These are phyloP conservation scores for Boletellus sp. DNA, from an alignment of 768 basidiomycete species.

Conservation along the genomic window DNA sequence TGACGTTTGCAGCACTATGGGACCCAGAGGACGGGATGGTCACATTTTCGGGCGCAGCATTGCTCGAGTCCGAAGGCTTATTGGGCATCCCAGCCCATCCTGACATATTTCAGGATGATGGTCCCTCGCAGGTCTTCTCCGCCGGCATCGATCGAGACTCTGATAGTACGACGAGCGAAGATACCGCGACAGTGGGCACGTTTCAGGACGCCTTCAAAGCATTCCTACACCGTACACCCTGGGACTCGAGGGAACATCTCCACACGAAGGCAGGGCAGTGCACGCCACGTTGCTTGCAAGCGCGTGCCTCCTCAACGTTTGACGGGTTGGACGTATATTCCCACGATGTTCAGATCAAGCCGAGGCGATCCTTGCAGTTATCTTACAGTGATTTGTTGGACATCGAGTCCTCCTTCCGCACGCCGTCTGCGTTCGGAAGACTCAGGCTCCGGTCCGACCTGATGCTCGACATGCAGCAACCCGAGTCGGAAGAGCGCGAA, in stretches of 20 bases:
- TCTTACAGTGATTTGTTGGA: slow-evolving; percentile 23
- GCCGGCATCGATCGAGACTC: slow-evolving; percentile 16
- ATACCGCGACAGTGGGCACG: slow-evolving; percentile 18
- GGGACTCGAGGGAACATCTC: slow-evolving; percentile 21
- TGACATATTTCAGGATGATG: slow-evolving; percentile 18
- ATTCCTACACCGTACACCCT: slow-evolving; percentile 24
- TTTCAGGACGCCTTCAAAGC: slow-evolving; percentile 31
- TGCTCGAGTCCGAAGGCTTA: slow-evolving; percentile 33
- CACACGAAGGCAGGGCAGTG: slow-evolving; percentile 8
- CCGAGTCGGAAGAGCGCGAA: slow-evolving; percentile 16
- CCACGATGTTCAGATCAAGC: slow-evolving; percentile 19
- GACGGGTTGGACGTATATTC: slow-evolving; percentile 31
- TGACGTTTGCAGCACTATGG: slow-evolving; percentile 60
- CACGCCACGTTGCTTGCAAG: slow-evolving; percentile 8
- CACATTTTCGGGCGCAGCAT: slow-evolving; percentile 50
- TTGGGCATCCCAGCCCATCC: slow-evolving; percentile 7
- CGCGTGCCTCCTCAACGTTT: slow-evolving; percentile 30
- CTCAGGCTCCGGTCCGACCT: slow-evolving; percentile 19
- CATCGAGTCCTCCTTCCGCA: slow-evolving; percentile 13
- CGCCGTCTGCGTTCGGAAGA: slow-evolving; percentile 11
- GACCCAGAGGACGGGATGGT: slow-evolving; percentile 56
- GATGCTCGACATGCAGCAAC: slow-evolving; percentile 17
- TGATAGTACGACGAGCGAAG: slow-evolving; percentile 16
- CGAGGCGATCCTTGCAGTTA: slow-evolving; percentile 17
- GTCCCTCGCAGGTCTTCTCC: slow-evolving; percentile 9